phyloP scores from a whole-genome alignment of 208 protist genomes.

The Trypanosoma brucei region DNA sequence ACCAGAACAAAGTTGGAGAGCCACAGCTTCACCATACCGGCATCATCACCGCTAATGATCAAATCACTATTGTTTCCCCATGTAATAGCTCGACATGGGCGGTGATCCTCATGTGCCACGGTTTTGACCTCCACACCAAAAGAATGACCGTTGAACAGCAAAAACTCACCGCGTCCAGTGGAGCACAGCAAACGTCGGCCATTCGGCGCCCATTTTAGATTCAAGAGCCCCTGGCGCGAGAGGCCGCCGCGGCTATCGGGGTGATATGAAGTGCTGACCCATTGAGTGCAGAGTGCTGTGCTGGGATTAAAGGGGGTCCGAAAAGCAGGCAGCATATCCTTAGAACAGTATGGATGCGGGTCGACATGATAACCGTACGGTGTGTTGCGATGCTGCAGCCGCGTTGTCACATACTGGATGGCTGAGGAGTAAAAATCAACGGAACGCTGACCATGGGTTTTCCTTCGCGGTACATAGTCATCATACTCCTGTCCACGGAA shows the following conservation, averaged over 20 bases:
- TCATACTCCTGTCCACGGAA: conserved; percentile 58
- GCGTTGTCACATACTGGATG: conserved; percentile 76
- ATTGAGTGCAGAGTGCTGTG: conserved; percentile 86
- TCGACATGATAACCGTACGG: conserved; percentile 76
- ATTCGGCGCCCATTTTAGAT: conserved; percentile 76
- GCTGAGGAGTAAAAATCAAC: conserved; percentile 82
- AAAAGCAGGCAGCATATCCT: conserved; percentile 67
- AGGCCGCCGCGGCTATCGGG: conserved; percentile 62
- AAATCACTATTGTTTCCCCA: conserved; percentile 79
- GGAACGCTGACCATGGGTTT: conserved; percentile 68
- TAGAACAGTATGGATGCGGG: conserved; percentile 81
- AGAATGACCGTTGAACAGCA: conserved; percentile 83
- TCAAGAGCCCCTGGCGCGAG: conserved; percentile 53
- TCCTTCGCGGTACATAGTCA: conserved; percentile 77
- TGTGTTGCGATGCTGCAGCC: conserved; percentile 51
- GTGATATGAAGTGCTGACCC: conserved; percentile 85
- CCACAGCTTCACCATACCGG: conserved; percentile 83
- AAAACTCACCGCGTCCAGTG: conserved; percentile 75
- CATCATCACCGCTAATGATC: conserved; percentile 82
- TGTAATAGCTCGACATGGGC: conserved; percentile 61
- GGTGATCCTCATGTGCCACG: conserved; percentile 76
- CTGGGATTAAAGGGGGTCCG: conserved; percentile 77
- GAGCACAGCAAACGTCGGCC: conserved; percentile 77
- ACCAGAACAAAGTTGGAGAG: conserved; percentile 73
- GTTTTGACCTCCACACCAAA: conserved; percentile 88